These are phyloP conservation scores for Torulaspora delbrueckii DNA, from an alignment of 805 yeast species.

Conservation along the genomic window DNA sequence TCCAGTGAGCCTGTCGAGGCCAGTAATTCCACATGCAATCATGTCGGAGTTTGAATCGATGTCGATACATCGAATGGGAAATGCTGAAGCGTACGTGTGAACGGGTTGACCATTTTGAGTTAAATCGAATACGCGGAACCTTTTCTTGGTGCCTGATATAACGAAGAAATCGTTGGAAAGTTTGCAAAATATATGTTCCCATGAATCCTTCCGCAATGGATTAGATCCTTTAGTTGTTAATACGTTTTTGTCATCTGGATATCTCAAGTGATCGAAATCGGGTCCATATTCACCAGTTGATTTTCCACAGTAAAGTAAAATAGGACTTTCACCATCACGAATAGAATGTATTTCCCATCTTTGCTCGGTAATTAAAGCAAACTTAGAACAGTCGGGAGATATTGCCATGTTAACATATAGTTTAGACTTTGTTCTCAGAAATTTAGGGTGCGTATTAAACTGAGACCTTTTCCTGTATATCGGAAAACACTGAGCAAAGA, in stretches of 20 bases:
- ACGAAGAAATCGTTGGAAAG: conserved; percentile 55
- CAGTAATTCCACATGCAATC: conserved; percentile 78
- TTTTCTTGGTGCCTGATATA: conserved; percentile 67
- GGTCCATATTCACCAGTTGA: conserved; percentile 64
- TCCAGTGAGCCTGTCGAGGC: conserved; percentile 62
- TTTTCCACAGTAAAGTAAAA: conserved; percentile 60
- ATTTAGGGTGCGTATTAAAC: conserved; percentile 48
- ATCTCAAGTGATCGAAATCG: conserved; percentile 39
- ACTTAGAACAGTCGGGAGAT: conserved; percentile 58
- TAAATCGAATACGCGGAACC: conserved; percentile 60
- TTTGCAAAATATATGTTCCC: conserved; percentile 60
- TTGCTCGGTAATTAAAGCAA: conserved; percentile 61
- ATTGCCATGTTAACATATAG: conserved; percentile 52
- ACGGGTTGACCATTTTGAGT: conserved; percentile 54
- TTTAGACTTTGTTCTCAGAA: conserved; percentile 45
- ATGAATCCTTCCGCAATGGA: conserved; percentile 32
- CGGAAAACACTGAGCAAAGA: conserved; percentile 79
- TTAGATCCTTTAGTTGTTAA: neutral
- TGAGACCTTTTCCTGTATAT: conserved; percentile 61
- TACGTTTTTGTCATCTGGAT: conserved; percentile 16
- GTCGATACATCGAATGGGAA: conserved; percentile 76
- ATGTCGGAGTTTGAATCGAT: conserved; percentile 59
- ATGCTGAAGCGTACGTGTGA: conserved; percentile 62
- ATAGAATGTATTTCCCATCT: conserved; percentile 72
- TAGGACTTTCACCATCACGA: conserved; percentile 42